Evolutionary conservation across 306 rosid species (phyloP).

Genomic region (Citrullus mucosospermus): DNA sequence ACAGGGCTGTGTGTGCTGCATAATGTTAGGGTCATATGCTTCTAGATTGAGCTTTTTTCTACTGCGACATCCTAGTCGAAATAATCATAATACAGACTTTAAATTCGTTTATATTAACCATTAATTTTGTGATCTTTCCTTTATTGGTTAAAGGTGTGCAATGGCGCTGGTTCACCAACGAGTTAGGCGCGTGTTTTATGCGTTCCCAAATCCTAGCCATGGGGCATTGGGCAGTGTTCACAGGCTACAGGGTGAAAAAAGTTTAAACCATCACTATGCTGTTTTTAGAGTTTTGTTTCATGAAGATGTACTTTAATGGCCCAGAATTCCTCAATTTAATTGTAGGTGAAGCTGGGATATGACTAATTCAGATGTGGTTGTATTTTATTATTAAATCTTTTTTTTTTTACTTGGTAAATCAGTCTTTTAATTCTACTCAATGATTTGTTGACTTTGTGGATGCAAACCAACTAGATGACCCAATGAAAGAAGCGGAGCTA

Average conservation of each 20-base stretch:
- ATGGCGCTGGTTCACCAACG: constrained; percentile 96
- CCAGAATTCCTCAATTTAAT: background rate
- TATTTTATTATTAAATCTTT: background rate
- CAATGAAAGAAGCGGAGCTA: no score
- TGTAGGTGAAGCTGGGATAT: background rate
- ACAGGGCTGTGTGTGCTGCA: background rate
- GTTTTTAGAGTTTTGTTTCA: constrained; percentile 71
- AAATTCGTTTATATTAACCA: background rate
- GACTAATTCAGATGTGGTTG: background rate
- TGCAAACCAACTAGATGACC: no score
- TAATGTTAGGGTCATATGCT: background rate
- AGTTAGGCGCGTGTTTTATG: constrained; percentile 74
- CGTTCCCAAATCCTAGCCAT: constrained; percentile 57
- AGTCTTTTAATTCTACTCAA: background rate
- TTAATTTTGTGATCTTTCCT: background rate
- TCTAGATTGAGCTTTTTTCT: background rate
- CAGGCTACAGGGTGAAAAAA: constrained; percentile 76
- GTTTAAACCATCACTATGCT: constrained; percentile 88
- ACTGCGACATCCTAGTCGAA: background rate
- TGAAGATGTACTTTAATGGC: constrained; percentile 9
- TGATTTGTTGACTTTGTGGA: no score
- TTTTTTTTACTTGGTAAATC: background rate
- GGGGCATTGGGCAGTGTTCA: constrained; percentile 80
- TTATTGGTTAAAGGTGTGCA: constrained; percentile 57
- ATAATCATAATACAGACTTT: background rate